phyloP scores from a whole-genome alignment of 371 early-diverging fungal genomes.

The Parasitella parasitica region DNA sequence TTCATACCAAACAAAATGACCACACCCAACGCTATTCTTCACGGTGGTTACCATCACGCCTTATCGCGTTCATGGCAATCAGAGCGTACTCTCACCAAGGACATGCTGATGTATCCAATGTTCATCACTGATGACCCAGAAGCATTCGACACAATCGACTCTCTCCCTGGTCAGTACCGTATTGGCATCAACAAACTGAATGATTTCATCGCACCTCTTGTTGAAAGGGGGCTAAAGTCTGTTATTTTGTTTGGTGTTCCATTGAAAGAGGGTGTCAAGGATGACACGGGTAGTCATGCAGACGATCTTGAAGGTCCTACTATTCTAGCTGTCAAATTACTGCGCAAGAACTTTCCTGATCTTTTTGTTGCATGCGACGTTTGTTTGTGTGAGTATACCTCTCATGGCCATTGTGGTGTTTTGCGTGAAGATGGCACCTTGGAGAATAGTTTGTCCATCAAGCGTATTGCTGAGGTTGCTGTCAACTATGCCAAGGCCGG shows the following conservation, averaged over 20 bases:
- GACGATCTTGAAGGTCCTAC: conserved; percentile 89
- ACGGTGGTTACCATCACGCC: conserved; percentile 86
- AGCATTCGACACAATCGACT: conserved; percentile 71
- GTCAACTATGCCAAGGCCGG: conserved; percentile 88
- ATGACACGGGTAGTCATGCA: conserved; percentile 76
- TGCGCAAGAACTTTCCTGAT: conserved; percentile 78
- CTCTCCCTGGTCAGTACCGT: conserved; percentile 90
- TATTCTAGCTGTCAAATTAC: conserved; percentile 76
- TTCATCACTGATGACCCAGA: conserved; percentile 86
- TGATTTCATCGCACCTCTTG: conserved; percentile 77
- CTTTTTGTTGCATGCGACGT: conserved; percentile 92
- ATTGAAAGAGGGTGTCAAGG: conserved; percentile 67
- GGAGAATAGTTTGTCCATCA: conserved; percentile 75
- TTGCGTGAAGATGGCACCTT: conserved; percentile 81
- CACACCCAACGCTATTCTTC: conserved; percentile 65
- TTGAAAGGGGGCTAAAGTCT: conserved; percentile 80
- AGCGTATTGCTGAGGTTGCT: conserved; percentile 84
- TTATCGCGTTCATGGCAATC: conserved; percentile 82
- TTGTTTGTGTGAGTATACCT: conserved; percentile 96
- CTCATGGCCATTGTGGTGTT: conserved; percentile 95
- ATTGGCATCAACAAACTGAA: conserved; percentile 79
- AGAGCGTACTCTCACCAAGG: conserved; percentile 64
- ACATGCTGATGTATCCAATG: conserved; percentile 88
- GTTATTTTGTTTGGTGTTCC: conserved; percentile 97
- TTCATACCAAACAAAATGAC: conserved; percentile 17